These are phyloP conservation scores for Trifolium repens DNA, from an alignment of 306 rosid genomes.

Conservation along the genomic window DNA sequence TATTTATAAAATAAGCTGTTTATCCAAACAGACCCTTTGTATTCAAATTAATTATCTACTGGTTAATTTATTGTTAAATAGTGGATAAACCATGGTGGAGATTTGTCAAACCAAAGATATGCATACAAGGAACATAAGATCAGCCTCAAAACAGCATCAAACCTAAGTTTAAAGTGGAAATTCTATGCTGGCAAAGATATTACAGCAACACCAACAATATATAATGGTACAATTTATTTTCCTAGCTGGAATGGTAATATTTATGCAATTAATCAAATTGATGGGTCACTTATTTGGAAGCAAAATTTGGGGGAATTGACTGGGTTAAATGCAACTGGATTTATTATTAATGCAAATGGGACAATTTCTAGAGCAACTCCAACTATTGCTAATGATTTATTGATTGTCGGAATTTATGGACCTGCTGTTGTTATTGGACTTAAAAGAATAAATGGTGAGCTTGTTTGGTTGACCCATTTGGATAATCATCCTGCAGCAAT, in stretches of 20 bases:
- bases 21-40: no score
- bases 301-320: slow-evolving; percentile 48
- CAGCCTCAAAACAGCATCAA: slow-evolving; percentile 45
- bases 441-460: slow-evolving; percentile 50
- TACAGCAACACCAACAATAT: slow-evolving; percentile 64
- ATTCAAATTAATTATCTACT: not conserved
- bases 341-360: slow-evolving; percentile 28
- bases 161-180: slow-evolving; percentile 59
- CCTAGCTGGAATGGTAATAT: slow-evolving; percentile 79
- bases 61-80: not conserved
- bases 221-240: slow-evolving; percentile 55
- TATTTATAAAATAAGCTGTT: no score
- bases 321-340: slow-evolving; percentile 39
- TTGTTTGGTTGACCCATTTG: slow-evolving; percentile 59
- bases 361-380: slow-evolving; percentile 64
- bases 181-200: slow-evolving; percentile 63
- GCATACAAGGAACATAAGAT: slow-evolving; percentile 60
- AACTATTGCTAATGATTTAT: slow-evolving; percentile 44
- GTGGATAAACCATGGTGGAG: slow-evolving; percentile 65
- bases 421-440: slow-evolving; percentile 66
- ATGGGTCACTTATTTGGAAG: slow-evolving; percentile 48
- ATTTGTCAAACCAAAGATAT: slow-evolving; percentile 63
- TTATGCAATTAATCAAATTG: slow-evolving; percentile 54
- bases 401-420: slow-evolving; percentile 54
- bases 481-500: slow-evolving; percentile 46